These are phyloP conservation scores for Linnemannia exigua DNA, from an alignment of 192 early-diverging fungal genomes.

Conservation along the genomic window DNA sequence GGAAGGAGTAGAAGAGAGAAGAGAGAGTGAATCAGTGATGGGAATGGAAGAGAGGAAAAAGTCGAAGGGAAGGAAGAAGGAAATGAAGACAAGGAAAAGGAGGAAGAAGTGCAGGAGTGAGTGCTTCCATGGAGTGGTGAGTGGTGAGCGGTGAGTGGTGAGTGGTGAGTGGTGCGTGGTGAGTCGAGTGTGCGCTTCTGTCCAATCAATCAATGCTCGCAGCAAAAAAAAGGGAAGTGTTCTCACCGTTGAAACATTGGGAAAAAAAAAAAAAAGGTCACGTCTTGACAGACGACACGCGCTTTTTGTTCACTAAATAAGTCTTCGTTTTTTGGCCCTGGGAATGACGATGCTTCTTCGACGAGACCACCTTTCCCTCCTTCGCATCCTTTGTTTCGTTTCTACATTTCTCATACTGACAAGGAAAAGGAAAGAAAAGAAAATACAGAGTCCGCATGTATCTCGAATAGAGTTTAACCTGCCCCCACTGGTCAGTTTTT, in stretches of 20 bases:
- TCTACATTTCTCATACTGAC: background rate
- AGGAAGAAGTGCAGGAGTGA: background rate
- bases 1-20: background rate
- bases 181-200: too few relatives aligned
- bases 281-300: too few relatives aligned
- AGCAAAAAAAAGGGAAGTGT: background rate
- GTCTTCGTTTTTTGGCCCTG: too few relatives aligned
- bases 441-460: background rate
- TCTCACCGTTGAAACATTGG: too few relatives aligned
- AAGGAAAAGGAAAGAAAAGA: background rate
- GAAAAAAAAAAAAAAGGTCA: background rate
- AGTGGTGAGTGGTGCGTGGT: too few relatives aligned
- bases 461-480: background rate
- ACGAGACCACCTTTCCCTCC: background rate
- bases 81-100: conserved; percentile 1
- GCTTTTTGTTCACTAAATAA: too few relatives aligned
- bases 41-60: background rate
- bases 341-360: background rate
- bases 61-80: background rate
- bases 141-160: too few relatives aligned
- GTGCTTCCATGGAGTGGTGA: background rate
- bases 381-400: background rate
- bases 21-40: background rate
- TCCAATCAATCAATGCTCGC: too few relatives aligned
- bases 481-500: too few relatives aligned